These are phyloP conservation scores for Suillus lakei DNA, from an alignment of 768 basidiomycete genomes.

Conservation along the genomic window DNA sequence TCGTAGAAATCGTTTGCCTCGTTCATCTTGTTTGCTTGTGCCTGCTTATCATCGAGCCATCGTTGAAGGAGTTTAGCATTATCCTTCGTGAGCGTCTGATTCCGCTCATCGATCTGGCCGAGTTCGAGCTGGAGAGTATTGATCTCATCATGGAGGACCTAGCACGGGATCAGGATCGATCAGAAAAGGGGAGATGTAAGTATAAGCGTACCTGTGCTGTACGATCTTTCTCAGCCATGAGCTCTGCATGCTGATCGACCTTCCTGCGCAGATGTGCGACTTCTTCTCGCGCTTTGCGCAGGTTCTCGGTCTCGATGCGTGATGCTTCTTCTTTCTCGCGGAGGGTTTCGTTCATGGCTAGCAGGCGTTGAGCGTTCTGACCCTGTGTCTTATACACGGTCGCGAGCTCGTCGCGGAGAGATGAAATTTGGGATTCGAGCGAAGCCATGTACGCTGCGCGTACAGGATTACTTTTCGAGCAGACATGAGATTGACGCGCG, in stretches of 20 bases:
- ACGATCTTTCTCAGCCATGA: conserved; percentile 88
- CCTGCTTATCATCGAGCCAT: conserved; percentile 95
- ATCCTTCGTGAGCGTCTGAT: conserved; percentile 85
- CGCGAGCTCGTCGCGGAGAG: conserved; percentile 89
- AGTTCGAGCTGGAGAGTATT: conserved; percentile 91
- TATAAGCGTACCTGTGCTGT: conserved; percentile 73
- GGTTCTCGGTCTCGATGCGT: conserved; percentile 78
- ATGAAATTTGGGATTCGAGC: conserved; percentile 92
- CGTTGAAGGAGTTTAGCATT: conserved; percentile 95
- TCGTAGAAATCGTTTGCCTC: conserved; percentile 91
- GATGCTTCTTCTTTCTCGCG: conserved; percentile 91
- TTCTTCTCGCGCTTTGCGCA: conserved; percentile 80
- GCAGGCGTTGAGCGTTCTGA: conserved; percentile 90
- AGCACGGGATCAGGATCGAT: conserved; percentile 15
- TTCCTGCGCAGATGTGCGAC: conserved; percentile 69
- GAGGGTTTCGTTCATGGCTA: conserved; percentile 94
- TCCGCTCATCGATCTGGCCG: conserved; percentile 86
- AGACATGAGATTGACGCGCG: conserved; percentile 1
- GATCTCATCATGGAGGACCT: conserved; percentile 97
- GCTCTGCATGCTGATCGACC: conserved; percentile 81
- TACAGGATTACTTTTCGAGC: conserved; percentile 69
- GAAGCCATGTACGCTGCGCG: conserved; percentile 88
- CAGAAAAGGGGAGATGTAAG: not conserved
- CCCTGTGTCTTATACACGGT: conserved; percentile 96
- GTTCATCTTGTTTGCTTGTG: conserved; percentile 94